Evolutionary conservation across 148 eudicot genomes (phyloP).

Genomic region (Beta vulgaris): DNA sequence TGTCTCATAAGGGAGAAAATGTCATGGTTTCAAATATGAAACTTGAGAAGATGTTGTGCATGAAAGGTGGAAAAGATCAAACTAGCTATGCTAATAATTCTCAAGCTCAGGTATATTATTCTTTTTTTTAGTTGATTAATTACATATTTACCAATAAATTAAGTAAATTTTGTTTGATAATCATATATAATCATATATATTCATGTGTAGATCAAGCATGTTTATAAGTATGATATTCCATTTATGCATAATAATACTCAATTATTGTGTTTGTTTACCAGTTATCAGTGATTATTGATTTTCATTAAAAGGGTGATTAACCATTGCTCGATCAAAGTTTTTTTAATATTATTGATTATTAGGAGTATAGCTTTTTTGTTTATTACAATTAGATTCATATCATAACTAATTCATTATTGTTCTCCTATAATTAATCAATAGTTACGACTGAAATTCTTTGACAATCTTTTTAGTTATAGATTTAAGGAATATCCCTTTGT

Average conservation of each 20-base stretch:
- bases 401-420: not conserved
- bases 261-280: not conserved
- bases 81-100: slow-evolving; percentile 91
- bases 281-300: not conserved
- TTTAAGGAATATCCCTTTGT: not conserved
- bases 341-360: too few relatives aligned
- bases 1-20: slow-evolving; percentile 58
- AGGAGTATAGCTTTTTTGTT: not conserved
- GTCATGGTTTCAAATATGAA: slow-evolving; percentile 62
- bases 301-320: not conserved
- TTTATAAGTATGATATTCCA: not conserved
- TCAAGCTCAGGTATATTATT: slow-evolving; percentile 74
- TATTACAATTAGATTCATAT: not conserved
- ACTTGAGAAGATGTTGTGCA: slow-evolving; percentile 87
- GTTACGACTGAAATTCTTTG: not conserved
- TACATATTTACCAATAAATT: not conserved
- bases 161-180: not conserved
- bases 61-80: slow-evolving; percentile 96
- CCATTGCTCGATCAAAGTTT: too few relatives aligned
- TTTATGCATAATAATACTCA: not conserved
- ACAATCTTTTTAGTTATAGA: not conserved
- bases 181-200: not conserved
- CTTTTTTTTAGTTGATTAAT: not conserved
- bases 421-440: not conserved
- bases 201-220: not conserved